Evolutionary conservation across 768 basidiomycete species (phyloP), one percentile per base, ranked within the genome.

Genomic region (Phaeotremella fagi): DNA sequence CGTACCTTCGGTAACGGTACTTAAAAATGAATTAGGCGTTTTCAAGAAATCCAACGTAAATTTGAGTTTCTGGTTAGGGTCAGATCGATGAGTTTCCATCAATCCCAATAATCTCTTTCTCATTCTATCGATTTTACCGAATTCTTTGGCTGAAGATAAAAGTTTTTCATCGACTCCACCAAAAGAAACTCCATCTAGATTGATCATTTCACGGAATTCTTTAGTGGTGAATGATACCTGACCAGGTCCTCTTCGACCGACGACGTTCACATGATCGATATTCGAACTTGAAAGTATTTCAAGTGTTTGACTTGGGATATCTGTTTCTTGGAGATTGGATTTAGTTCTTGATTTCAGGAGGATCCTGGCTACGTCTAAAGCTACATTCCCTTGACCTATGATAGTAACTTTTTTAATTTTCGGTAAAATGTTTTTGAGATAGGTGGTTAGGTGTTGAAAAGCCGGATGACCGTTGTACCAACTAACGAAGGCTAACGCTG

Each of bases 401-500:
- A 99, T 76, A 1, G 88, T 83, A 25, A 92, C 83, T 61, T 92
- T 86, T 1, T 78, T 69, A 3, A 82, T 75, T 35, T 79, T 80
- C n/a, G n/a, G n/a, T n/a, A n/a, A n/a, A n/a, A n/a, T n/a, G n/a
- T n/a, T n/a, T 26, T 52, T 49, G 1, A 78, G 62, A 50, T 87
- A 82, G 1, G 90, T 79, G 0, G 83, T 78, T 0, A 86, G 84
- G 0, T 85, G 78, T 0, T 81, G 79, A 9, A 78, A 77, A 7
- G 83, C 83, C 1, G 92, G 92, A 71, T 98, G 90, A 43, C 82
- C 84, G 12, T 94, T 98, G 77, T 99, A 98, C 92, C 91, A 97
- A 61, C 91, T 87, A 1, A 99, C 91, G 37, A 99, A 75, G 0
- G 82, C 83, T 2, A 95, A 78, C 0, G 91, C 90, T 1, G 90